Percentiles rank a stretch among this genome's conserved stretches.
phyloP scores from a whole-genome alignment of 768 basidiomycete genomes.

The Xanthoconium stramineum region DNA sequence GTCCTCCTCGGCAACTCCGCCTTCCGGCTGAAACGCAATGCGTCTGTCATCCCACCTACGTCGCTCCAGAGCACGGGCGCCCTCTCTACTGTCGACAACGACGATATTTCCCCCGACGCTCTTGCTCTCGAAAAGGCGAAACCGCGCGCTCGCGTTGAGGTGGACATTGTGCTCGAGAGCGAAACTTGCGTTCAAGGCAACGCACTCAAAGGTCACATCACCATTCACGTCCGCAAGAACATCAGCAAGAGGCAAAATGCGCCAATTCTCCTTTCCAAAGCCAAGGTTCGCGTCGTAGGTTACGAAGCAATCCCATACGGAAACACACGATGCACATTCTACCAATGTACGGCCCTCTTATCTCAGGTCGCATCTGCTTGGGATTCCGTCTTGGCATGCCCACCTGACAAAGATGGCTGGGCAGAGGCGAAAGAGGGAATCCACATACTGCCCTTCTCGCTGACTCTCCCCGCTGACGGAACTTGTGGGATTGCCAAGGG shows the following conservation, averaged over 20 bases:
- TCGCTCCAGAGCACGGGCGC: conserved; percentile 9
- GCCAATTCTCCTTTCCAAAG: conserved; percentile 63
- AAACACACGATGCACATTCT: conserved; percentile 73
- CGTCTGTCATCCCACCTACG: conserved; percentile 38
- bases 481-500: conserved; percentile 59
- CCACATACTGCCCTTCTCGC: conserved; percentile 68
- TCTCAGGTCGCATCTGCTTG: conserved; percentile 46
- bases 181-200: conserved; percentile 80
- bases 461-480: conserved; percentile 59
- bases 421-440: conserved; percentile 59
- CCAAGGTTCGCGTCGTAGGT: conserved; percentile 79
- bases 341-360: conserved; percentile 63
- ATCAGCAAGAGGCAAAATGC: conserved; percentile 47
- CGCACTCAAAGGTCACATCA: conserved; percentile 63
- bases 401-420: conserved; percentile 60
- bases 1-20: conserved; percentile 60
- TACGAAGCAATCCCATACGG: conserved; percentile 69
- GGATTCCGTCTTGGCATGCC: conserved; percentile 41
- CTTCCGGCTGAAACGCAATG: conserved; percentile 53
- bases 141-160: conserved; percentile 68
- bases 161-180: conserved; percentile 77
- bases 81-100: conserved; percentile 1
- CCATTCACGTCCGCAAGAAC: conserved; percentile 57
- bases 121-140: conserved; percentile 70
- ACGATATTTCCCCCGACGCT: conserved; percentile 19